Percentiles rank a stretch among this genome's conserved stretches.
These are phyloP conservation scores for Ilex paraguariensis DNA, from an alignment of 305 asterid genomes.

Conservation along the genomic window DNA sequence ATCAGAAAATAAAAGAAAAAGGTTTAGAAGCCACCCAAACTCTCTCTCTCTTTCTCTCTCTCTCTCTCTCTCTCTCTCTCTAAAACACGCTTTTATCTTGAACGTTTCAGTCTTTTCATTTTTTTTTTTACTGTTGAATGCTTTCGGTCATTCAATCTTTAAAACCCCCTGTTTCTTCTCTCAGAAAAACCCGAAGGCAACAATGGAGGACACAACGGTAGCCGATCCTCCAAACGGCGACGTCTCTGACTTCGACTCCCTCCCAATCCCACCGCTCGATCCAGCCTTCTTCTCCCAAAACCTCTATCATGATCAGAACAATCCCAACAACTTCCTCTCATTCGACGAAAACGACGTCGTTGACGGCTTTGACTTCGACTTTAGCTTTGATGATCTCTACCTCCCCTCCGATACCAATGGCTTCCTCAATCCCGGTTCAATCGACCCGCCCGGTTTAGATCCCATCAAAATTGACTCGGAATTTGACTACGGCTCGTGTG, in stretches of 20 bases:
- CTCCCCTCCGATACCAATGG: constrained; percentile 27
- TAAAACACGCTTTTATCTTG: too few relatives aligned
- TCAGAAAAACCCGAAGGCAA: too few relatives aligned
- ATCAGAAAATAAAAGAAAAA: too few relatives aligned
- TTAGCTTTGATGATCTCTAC: constrained; percentile 59
- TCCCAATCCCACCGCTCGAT: constrained; percentile 40
- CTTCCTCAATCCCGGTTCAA: constrained; percentile 24
- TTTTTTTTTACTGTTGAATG: too few relatives aligned
- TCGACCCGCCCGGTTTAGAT: constrained; percentile 10
- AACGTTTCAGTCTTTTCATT: too few relatives aligned
- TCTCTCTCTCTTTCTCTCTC: too few relatives aligned
- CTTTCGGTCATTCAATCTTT: too few relatives aligned
- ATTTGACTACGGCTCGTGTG: constrained; percentile 9
- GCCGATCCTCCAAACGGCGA: not conserved
- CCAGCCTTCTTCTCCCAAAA: constrained; percentile 31
- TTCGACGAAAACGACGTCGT: constrained; percentile 19
- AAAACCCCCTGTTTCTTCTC: too few relatives aligned
- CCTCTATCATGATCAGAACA: constrained; percentile 9
- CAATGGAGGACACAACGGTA: constrained; percentile 1
- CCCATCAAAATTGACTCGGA: constrained; percentile 18
- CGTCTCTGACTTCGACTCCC: constrained; percentile 26
- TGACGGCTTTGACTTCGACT: constrained; percentile 54
- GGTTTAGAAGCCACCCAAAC: too few relatives aligned
- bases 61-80: too few relatives aligned
- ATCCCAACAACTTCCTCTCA: not conserved